Evolutionary conservation across 495 filamentous ascomycete genomes (phyloP).

Genomic region (Xylaria acuta): DNA sequence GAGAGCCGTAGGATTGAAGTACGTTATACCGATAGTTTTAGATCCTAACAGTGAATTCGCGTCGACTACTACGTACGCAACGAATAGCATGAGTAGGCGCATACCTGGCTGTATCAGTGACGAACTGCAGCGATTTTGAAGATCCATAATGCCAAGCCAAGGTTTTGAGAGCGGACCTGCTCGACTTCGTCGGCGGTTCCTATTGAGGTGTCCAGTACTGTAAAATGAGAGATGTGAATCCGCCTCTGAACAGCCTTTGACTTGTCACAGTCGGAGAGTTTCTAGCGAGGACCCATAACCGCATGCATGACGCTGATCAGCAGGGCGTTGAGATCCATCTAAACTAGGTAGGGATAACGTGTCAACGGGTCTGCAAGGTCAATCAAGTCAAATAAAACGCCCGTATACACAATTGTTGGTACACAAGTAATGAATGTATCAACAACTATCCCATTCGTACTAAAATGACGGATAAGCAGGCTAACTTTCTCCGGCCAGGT

Average conservation of each 20-base stretch:
- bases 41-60: not conserved
- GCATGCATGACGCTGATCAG: not conserved
- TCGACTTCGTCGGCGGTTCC: not conserved
- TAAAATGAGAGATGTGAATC: slow-evolving; percentile 1
- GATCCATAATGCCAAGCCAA: not conserved
- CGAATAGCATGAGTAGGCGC: not conserved
- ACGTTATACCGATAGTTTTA: not conserved
- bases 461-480: not conserved
- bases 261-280: not conserved
- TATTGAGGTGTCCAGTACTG: not conserved
- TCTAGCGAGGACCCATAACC: not conserved
- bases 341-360: not conserved
- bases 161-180: not conserved
- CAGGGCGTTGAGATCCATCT: slow-evolving; percentile 1
- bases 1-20: not conserved
- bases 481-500: not conserved
- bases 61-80: not conserved
- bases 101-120: not conserved
- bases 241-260: not conserved
- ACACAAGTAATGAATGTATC: too few species aligned
- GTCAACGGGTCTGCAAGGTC: not conserved
- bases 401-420: too few species aligned
- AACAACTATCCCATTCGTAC: not conserved
- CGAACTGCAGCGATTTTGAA: not conserved
- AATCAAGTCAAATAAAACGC: not conserved